Conservation (phyloP, 306 rosid species). For the Medicago arabica region DNA sequence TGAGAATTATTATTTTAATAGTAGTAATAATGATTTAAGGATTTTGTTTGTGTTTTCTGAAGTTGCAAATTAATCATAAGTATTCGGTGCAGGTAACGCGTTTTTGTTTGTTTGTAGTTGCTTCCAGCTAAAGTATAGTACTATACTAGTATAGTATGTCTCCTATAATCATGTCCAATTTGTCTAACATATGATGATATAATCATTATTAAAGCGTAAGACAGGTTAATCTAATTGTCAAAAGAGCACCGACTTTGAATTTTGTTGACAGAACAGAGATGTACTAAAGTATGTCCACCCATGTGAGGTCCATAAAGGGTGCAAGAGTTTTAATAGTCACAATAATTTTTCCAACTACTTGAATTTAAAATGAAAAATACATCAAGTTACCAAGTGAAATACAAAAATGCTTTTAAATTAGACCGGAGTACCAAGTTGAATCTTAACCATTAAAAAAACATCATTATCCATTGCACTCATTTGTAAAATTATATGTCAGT, state of each 20-base stretch:
- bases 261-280: slow-evolving; percentile 3
- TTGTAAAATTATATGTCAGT: no score
- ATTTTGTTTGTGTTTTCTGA: slow-evolving; percentile 12
- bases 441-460: no score
- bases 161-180: slow-evolving; percentile 7
- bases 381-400: no score
- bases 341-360: slow-evolving; percentile 13
- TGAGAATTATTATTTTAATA: background rate
- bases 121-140: slow-evolving; percentile 38
- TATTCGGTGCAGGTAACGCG: slow-evolving; percentile 56
- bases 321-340: slow-evolving; percentile 4
- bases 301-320: slow-evolving; percentile 38
- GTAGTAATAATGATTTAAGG: background rate
- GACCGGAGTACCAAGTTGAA: no score
- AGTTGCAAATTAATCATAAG: slow-evolving; percentile 21
- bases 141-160: background rate
- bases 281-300: slow-evolving; percentile 11
- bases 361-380: background rate
- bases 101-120: slow-evolving; percentile 45
- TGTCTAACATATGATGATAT: background rate
- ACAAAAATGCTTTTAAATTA: no score
- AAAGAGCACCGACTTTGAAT: slow-evolving; percentile 52
- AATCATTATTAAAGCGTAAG: slow-evolving; percentile 32
- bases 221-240: slow-evolving; percentile 6
- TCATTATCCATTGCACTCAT: no score